Evolutionary conservation across 345 rosid species (phyloP).

Genomic region (Euphorbia tirucalli): DNA sequence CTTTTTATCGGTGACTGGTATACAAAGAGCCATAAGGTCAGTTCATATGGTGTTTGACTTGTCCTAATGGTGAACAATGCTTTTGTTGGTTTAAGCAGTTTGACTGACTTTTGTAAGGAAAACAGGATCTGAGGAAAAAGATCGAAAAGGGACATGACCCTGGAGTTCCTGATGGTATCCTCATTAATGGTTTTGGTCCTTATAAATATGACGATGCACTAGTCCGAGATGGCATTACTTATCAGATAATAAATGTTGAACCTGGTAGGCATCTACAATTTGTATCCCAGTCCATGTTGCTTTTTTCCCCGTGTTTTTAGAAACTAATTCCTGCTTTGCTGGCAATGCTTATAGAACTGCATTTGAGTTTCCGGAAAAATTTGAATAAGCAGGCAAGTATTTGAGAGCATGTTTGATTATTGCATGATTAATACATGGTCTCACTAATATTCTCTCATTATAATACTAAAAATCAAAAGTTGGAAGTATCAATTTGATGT

Average conservation of each 20-base stretch:
- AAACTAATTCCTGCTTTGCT: slow-evolving; percentile 9
- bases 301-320: background rate
- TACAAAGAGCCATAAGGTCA: slow-evolving; percentile 71
- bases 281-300: background rate
- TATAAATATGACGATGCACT: slow-evolving; percentile 53
- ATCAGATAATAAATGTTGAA: slow-evolving; percentile 68
- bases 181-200: slow-evolving; percentile 84
- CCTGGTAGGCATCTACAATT: slow-evolving; percentile 49
- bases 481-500: slow-evolving; percentile 5
- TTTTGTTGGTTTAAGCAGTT: slow-evolving; percentile 7
- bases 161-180: slow-evolving; percentile 74
- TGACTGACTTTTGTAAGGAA: slow-evolving; percentile 17
- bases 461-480: background rate
- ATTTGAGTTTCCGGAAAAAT: background rate
- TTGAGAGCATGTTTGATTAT: too few relatives aligned
- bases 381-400: background rate
- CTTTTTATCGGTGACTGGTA: slow-evolving; percentile 34
- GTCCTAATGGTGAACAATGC: slow-evolving; percentile 10
- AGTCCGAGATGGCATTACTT: slow-evolving; percentile 50
- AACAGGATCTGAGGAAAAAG: slow-evolving; percentile 71
- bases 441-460: too few relatives aligned
- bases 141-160: slow-evolving; percentile 54
- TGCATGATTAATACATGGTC: too few relatives aligned
- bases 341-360: background rate
- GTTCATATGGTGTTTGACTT: slow-evolving; percentile 9